Base-by-base conservation (phyloP, 2,329 filamentous ascomycete genomes). In the Trichoderma afroharzianum region DNA sequence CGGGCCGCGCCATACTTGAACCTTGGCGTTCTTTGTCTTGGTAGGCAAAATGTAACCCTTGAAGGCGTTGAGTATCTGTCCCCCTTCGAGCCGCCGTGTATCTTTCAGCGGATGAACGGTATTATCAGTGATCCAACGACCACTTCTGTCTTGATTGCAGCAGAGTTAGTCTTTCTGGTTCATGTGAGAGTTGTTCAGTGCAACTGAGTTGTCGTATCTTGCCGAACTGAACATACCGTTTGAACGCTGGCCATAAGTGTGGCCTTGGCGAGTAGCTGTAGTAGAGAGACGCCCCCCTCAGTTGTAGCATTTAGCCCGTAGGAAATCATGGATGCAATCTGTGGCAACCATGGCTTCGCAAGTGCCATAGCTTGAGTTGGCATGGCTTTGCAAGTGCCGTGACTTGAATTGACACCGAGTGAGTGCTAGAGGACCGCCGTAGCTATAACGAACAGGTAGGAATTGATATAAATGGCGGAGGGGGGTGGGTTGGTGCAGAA, bases 61-160 rank as follows among this genome's bases (percentile, higher is more conserved):
- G 43, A 50, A 50, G n/a, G 43, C 43, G 21, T 50, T 50, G 43
- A 50, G 21, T 50, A 9, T 21, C 43, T 50, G 39, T 26, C 28
- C 39, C n/a, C 15, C 57, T 15, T 62, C 30, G 6, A 15, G 12
- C 47, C 8, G 70, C 4, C 3, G 50, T 30, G 58, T 78, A 77
- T 21, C 62, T 72, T 24, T 32, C 30, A 39, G 14, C 4, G 70
- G 64, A 36, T 76, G 75, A 2, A 63, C 62, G 4, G 69, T 75
- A 1, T 57, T 30, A 21, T 76, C 74, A 6, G 62, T 53, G 7
- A 63, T 58, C 32, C 68, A 63, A 12, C 50, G 62, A 8, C 68
- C 72, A 21, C 64, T 36, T 1, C n/a, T 57, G 26, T 76, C 57
- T 6, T 33, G n/a, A 4, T 15, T 6, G 6, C 33, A 36, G 33